These are phyloP conservation scores for Mallotus nudiflorus DNA, from an alignment of 345 rosid genomes.

Conservation along the genomic window DNA sequence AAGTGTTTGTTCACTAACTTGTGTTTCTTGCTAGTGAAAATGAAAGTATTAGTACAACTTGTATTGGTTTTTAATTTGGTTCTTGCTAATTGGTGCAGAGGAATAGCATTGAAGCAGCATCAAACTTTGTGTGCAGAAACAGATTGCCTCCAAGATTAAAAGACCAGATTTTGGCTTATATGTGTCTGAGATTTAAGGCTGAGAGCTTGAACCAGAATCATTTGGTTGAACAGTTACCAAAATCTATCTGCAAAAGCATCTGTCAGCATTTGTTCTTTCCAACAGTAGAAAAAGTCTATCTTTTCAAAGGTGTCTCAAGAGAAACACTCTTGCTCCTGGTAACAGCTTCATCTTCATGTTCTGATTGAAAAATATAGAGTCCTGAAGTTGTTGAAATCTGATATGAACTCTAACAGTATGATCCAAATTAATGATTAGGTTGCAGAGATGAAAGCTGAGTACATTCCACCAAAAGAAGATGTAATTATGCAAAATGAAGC, in stretches of 20 bases:
- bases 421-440: conserved; percentile 37
- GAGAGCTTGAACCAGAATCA: conserved; percentile 89
- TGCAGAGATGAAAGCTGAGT: conserved; percentile 84
- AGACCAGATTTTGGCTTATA: conserved; percentile 83
- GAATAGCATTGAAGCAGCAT: conserved; percentile 81
- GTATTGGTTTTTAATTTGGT: no score
- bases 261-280: conserved; percentile 83
- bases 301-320: conserved; percentile 63
- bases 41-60: no score
- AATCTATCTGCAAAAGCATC: conserved; percentile 81
- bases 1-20: conserved; percentile 21
- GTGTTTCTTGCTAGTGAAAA: background rate
- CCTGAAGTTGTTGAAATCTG: background rate
- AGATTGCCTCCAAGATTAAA: conserved; percentile 68
- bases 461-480: conserved; percentile 90
- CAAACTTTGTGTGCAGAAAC: conserved; percentile 74
- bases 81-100: conserved; percentile 63
- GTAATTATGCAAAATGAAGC: conserved; percentile 80
- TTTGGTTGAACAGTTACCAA: conserved; percentile 83
- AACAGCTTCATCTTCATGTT: background rate
- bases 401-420: background rate
- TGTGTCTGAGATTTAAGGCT: conserved; percentile 90
- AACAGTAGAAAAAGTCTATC: conserved; percentile 67
- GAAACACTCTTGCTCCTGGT: conserved; percentile 71
- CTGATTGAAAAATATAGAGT: no score